phyloP scores from a whole-genome alignment of 164 flowering plant genomes.

The Macadamia integrifolia region DNA sequence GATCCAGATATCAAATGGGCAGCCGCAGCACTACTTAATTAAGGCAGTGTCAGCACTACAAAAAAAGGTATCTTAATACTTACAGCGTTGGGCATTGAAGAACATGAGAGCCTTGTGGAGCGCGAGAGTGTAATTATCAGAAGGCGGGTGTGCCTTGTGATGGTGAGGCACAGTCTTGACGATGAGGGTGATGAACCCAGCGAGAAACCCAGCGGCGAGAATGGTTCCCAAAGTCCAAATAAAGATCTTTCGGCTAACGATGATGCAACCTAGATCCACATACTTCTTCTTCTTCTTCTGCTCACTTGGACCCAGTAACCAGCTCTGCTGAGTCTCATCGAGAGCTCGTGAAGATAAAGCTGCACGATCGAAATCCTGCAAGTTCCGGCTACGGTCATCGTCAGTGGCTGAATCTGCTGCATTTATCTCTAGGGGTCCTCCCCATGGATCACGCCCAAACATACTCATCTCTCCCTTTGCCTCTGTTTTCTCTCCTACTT shows the following conservation, averaged over 20 bases:
- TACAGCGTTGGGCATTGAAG: conserved; percentile 76
- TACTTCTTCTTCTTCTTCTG: conserved; percentile 82
- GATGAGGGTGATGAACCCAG: conserved; percentile 63
- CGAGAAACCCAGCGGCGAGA: conserved; percentile 52
- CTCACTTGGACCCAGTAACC: conserved; percentile 81
- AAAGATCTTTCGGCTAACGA: conserved; percentile 86
- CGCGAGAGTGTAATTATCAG: conserved; percentile 76
- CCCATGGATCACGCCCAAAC: conserved; percentile 97
- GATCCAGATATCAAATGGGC: neutral
- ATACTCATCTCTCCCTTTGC: conserved; percentile 14
- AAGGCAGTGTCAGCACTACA: too few relatives aligned
- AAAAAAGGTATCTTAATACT: conserved; percentile 1
- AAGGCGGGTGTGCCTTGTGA: conserved; percentile 48
- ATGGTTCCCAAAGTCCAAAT: conserved; percentile 75
- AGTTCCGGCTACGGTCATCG: conserved; percentile 86
- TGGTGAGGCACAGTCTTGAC: conserved; percentile 52
- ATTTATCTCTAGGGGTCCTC: conserved; percentile 82
- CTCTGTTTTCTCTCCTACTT: too few relatives aligned
- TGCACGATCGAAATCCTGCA: conserved; percentile 77
- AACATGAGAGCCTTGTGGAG: conserved; percentile 75
- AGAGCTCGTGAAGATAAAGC: conserved; percentile 71
- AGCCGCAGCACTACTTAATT: too few relatives aligned
- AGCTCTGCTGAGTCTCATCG: conserved; percentile 96
- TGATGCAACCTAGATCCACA: conserved; percentile 92
- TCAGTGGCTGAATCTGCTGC: conserved; percentile 91